phyloP scores from a whole-genome alignment of 148 eudicot genomes.

The Vaccinium corymbosum region DNA sequence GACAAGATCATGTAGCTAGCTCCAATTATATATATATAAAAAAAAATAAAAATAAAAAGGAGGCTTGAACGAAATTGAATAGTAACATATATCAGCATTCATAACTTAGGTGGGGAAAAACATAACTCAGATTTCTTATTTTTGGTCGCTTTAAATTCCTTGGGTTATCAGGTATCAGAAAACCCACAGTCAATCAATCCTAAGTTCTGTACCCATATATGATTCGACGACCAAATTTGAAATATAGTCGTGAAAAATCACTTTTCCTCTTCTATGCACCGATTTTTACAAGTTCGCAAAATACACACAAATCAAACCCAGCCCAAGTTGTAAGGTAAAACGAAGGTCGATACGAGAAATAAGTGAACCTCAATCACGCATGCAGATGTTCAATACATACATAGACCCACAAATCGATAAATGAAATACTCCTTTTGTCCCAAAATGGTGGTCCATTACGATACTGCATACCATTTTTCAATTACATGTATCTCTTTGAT shows the following conservation, averaged over 20 bases:
- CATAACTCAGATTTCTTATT: not conserved
- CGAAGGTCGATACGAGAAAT: not conserved
- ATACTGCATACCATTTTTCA: too few relatives aligned
- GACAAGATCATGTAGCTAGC: not conserved
- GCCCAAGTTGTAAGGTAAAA: not conserved
- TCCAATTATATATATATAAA: not conserved
- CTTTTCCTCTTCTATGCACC: not conserved
- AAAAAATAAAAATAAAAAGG: not conserved
- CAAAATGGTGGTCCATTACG: too few relatives aligned
- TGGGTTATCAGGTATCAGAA: not conserved
- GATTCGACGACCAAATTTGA: not conserved
- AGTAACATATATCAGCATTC: not conserved
- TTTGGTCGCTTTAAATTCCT: not conserved
- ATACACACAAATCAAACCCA: not conserved
- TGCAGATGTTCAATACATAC: not conserved
- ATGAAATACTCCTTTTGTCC: too few relatives aligned
- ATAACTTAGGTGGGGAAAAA: not conserved
- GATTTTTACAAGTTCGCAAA: not conserved
- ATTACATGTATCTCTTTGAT: too few relatives aligned
- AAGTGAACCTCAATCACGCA: not conserved
- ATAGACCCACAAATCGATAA: not conserved
- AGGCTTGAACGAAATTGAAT: not conserved
- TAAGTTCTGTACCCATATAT: not conserved
- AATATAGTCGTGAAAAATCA: too few relatives aligned
- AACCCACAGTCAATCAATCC: not conserved